Evolutionary conservation across 2,329 filamentous ascomycete genomes (phyloP).

Genomic region (Sporothrix humicola): DNA sequence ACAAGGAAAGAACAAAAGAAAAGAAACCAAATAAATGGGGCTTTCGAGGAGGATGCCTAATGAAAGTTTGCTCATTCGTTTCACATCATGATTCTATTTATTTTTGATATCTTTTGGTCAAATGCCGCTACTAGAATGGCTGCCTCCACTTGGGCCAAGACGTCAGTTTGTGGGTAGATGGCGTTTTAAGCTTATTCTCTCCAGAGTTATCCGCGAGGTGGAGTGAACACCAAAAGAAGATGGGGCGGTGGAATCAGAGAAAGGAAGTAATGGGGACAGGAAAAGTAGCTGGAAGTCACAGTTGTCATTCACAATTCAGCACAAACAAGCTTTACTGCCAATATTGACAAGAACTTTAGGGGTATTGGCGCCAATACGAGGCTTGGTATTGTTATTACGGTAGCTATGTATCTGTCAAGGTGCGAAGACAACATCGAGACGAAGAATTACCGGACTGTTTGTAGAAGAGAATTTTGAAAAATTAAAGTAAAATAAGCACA

Average conservation of each 20-base stretch:
- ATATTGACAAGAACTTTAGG: neutral
- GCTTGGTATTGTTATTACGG: neutral
- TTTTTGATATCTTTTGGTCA: neutral
- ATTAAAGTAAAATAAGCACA: neutral
- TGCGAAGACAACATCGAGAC: too few relatives aligned
- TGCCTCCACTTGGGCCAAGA: conserved; percentile 13
- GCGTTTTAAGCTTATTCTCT: conserved; percentile 16
- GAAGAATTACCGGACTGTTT: too few relatives aligned
- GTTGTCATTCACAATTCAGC: too few relatives aligned
- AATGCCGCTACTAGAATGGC: neutral
- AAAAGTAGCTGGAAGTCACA: neutral
- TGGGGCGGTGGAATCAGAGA: neutral
- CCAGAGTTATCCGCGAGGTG: neutral
- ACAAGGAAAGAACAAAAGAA: too few relatives aligned
- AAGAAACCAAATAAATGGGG: too few relatives aligned
- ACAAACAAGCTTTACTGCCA: too few relatives aligned
- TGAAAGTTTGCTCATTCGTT: too few relatives aligned
- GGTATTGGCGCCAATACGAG: neutral
- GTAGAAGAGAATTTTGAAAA: too few relatives aligned
- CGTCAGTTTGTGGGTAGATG: conserved; percentile 2
- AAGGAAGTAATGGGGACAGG: neutral
- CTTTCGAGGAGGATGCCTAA: too few relatives aligned
- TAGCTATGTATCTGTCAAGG: neutral
- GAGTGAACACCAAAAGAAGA: neutral
- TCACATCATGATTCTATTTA: neutral